phyloP scores from a whole-genome alignment of 228 moss, liverwort and hornwort genomes.

The Sphagnum magellanicum region DNA sequence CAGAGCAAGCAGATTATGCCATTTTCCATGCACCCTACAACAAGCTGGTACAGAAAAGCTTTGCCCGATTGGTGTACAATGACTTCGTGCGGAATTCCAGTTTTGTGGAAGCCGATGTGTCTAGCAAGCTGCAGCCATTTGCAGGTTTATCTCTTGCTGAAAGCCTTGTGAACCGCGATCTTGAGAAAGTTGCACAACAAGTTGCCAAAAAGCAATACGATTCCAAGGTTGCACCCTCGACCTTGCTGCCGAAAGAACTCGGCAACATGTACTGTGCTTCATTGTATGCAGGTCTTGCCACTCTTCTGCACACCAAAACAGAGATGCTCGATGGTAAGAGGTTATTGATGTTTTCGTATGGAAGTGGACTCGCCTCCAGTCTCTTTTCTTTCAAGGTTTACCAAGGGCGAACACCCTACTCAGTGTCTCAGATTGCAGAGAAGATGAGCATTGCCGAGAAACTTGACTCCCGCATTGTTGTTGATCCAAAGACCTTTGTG shows the following conservation, averaged over 20 bases:
- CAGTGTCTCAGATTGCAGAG: constrained; percentile 35
- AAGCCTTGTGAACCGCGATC: constrained; percentile 80
- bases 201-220: constrained; percentile 70
- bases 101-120: constrained; percentile 69
- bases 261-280: constrained; percentile 99
- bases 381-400: constrained; percentile 62
- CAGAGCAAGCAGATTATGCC: constrained; percentile 50
- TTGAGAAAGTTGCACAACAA: constrained; percentile 73
- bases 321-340: constrained; percentile 48
- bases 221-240: constrained; percentile 63
- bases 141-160: constrained; percentile 54
- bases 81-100: constrained; percentile 57
- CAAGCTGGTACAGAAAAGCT: constrained; percentile 93
- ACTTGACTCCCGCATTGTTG: constrained; percentile 57
- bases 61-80: constrained; percentile 79
- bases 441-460: constrained; percentile 58
- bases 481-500: constrained; percentile 46
- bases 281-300: constrained; percentile 86
- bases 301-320: constrained; percentile 66
- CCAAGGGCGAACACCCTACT: constrained; percentile 34
- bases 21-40: constrained; percentile 96
- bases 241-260: constrained; percentile 73
- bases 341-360: constrained; percentile 79
- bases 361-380: constrained; percentile 82
- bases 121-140: constrained; percentile 64